Conservation (phyloP, 208 protist genomes). For the Trypanosomatidae sp. region DNA sequence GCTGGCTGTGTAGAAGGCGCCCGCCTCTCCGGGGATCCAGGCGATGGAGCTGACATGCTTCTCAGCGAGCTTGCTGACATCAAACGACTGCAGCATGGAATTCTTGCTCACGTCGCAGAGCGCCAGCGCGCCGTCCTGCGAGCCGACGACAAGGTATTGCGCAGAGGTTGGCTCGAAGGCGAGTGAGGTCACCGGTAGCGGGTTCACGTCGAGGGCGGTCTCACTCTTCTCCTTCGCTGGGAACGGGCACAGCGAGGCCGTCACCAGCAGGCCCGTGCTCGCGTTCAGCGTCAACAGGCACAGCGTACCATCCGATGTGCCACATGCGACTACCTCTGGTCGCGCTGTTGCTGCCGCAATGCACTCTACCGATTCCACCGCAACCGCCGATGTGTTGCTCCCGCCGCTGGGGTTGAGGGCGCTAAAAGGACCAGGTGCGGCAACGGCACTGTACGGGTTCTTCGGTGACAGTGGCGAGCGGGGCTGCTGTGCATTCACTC, state of each 20-base stretch:
- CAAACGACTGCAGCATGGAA: conserved; percentile 58
- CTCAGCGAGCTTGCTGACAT: conserved; percentile 31
- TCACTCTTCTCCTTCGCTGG: conserved; percentile 37
- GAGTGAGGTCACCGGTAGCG: conserved; percentile 53
- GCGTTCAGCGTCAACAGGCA: conserved; percentile 67
- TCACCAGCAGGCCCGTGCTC: conserved; percentile 57
- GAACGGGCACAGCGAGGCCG: conserved; percentile 57
- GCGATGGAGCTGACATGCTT: conserved; percentile 64
- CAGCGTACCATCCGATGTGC: conserved; percentile 72
- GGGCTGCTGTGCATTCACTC: conserved; percentile 16
- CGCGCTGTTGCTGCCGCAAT: conserved; percentile 58
- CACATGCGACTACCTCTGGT: conserved; percentile 71
- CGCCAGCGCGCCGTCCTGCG: conserved; percentile 64
- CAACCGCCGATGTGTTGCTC: neutral
- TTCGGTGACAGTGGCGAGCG: conserved; percentile 13
- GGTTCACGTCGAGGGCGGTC: conserved; percentile 15
- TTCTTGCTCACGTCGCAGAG: conserved; percentile 49
- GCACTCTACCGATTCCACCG: conserved; percentile 57
- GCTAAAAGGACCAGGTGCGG: neutral
- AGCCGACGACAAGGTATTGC: conserved; percentile 72
- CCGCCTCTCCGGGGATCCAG: conserved; percentile 59
- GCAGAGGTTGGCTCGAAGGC: conserved; percentile 73
- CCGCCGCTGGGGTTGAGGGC: neutral
- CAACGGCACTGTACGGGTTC: conserved; percentile 1
- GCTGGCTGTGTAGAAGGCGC: conserved; percentile 75